phyloP scores from a whole-genome alignment of 805 yeast species.

The Zygotorulaspora chibaensis region DNA sequence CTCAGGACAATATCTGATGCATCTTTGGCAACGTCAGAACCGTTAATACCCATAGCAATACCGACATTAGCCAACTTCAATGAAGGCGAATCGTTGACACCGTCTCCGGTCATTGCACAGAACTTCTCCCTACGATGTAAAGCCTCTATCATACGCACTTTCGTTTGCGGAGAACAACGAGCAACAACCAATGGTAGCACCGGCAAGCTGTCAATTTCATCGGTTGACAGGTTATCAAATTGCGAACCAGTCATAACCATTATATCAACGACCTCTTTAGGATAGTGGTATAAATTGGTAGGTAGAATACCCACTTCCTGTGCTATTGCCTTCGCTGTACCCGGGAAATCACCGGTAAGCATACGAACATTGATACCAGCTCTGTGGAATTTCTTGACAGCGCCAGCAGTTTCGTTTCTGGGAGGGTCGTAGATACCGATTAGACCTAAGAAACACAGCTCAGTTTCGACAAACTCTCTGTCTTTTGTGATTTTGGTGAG shows the following conservation, averaged over 20 bases:
- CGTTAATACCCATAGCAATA: constrained; percentile 87
- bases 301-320: constrained; percentile 84
- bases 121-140: constrained; percentile 85
- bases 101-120: constrained; percentile 99
- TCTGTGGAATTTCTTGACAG: constrained; percentile 70
- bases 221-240: constrained; percentile 66
- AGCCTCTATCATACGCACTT: constrained; percentile 84
- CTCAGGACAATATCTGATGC: constrained; percentile 97
- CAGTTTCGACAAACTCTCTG: constrained; percentile 45
- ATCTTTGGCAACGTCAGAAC: constrained; percentile 97
- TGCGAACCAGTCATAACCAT: constrained; percentile 83
- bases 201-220: constrained; percentile 66
- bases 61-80: constrained; percentile 94
- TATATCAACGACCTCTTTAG: constrained; percentile 40
- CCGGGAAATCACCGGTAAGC: constrained; percentile 94
- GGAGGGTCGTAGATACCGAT: constrained; percentile 98
- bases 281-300: constrained; percentile 41
- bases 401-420: constrained; percentile 72
- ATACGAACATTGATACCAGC: constrained; percentile 97
- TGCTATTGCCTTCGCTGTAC: constrained; percentile 83
- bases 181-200: constrained; percentile 85
- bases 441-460: constrained; percentile 73
- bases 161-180: constrained; percentile 91
- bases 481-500: constrained; percentile 25
- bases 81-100: constrained; percentile 97